A percentile compares a stretch with the other conserved stretches of the same genome.
These are phyloP conservation scores for Sarcodon aspratus DNA, from an alignment of 768 basidiomycete genomes.

Conservation along the genomic window DNA sequence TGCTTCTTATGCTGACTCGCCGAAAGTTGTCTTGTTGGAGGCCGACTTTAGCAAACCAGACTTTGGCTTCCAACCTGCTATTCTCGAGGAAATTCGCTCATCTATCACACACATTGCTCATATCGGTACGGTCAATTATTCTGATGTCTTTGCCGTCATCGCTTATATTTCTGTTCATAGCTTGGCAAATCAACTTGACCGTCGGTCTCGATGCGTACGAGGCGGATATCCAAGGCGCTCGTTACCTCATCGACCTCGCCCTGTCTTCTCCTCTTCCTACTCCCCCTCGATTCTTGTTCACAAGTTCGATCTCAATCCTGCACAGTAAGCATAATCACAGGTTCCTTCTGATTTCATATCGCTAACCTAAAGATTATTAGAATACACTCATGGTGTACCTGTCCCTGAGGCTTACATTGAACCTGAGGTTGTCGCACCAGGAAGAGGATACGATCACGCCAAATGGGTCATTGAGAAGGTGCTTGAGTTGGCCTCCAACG, in stretches of 20 bases:
- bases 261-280: slow-evolving; percentile 12
- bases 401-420: slow-evolving; percentile 3
- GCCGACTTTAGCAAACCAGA: not conserved
- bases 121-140: slow-evolving; percentile 10
- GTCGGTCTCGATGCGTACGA: slow-evolving; percentile 19
- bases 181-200: slow-evolving; percentile 26
- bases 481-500: slow-evolving; percentile 16
- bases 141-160: not conserved
- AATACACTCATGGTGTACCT: slow-evolving; percentile 1
- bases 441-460: slow-evolving; percentile 24
- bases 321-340: slow-evolving; percentile 7
- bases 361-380: not conserved
- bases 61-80: not conserved
- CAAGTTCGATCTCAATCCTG: slow-evolving; percentile 20
- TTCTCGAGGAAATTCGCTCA: slow-evolving; percentile 2
- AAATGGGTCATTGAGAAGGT: slow-evolving; percentile 29
- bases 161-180: slow-evolving; percentile 7
- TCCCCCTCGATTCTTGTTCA: slow-evolving; percentile 21
- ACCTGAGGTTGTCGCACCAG: slow-evolving; percentile 14
- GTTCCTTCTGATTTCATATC: not conserved
- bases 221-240: slow-evolving; percentile 16
- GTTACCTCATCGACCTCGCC: slow-evolving; percentile 23
- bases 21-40: slow-evolving; percentile 1
- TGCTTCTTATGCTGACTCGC: not conserved
- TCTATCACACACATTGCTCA: slow-evolving; percentile 14